Percentiles rank a stretch among this genome's conserved stretches.
These are phyloP conservation scores for Aspergillus aculeatinus DNA, from an alignment of 2,329 filamentous ascomycete species.

Conservation along the genomic window DNA sequence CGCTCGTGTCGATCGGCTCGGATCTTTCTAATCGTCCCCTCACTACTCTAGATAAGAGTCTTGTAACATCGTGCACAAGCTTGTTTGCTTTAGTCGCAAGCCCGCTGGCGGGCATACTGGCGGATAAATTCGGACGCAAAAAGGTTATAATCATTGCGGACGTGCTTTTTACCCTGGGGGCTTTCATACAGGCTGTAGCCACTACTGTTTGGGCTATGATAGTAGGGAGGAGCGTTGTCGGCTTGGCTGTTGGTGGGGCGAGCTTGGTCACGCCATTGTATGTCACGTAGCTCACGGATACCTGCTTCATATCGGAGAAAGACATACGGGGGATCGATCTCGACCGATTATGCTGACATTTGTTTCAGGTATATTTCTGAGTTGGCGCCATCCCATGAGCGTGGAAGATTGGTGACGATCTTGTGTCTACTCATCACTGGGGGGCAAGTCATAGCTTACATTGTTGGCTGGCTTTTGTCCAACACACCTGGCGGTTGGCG, in stretches of 20 bases:
- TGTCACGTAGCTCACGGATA: conserved; percentile 18
- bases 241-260: conserved; percentile 48
- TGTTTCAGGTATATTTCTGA: conserved; percentile 72
- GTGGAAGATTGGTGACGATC: conserved; percentile 79
- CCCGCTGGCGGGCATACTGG: conserved; percentile 54
- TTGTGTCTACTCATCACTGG: conserved; percentile 80
- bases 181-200: conserved; percentile 44
- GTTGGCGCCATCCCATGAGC: conserved; percentile 70
- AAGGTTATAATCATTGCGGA: conserved; percentile 50
- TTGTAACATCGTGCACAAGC: conserved; percentile 59
- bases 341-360: neutral
- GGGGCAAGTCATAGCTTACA: conserved; percentile 85
- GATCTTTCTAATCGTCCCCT: conserved; percentile 52
- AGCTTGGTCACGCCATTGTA: conserved; percentile 78
- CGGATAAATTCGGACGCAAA: conserved; percentile 50
- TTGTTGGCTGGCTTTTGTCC: conserved; percentile 74
- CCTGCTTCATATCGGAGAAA: neutral
- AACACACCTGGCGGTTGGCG: conserved; percentile 70
- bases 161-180: conserved; percentile 46
- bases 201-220: conserved; percentile 48
- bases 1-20: conserved; percentile 55
- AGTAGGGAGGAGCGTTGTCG: conserved; percentile 47
- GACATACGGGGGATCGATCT: neutral
- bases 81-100: conserved; percentile 58
- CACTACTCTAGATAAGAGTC: conserved; percentile 57